Evolutionary conservation across 2,329 filamentous ascomycete species (phyloP), one percentile per base, ranked within the genome.

Genomic region (Colletotrichum musae): DNA sequence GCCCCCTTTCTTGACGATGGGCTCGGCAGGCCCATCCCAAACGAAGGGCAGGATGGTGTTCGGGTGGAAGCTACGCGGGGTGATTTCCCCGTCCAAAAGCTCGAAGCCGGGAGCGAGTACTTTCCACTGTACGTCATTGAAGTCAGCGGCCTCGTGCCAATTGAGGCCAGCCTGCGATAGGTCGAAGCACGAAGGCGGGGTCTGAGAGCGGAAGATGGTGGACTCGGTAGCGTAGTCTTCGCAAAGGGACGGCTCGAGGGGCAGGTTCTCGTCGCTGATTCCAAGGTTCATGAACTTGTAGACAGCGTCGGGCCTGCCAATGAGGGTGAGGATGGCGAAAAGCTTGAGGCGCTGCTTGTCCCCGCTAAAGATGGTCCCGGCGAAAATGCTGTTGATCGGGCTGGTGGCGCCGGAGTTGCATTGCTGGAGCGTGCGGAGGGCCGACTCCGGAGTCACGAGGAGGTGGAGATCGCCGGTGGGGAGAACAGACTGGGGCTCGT

Each of bases 41-140:
- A 64, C 6, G 26, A 57, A 57, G 5, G 60, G 60, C 1, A 64
- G 10, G 1, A 64, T 50, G 0, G 60, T 57, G 13, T 63, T 57
- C 7, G 9, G 28, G 1, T 56, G 60, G 13, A 50, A 63, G 6
- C 1, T 21, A 10, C 1, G 6, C 2, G 60, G 60, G 5, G 39
- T 18, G 5, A 15, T n/a, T 2, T 39, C 28, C 0, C 9, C n/a
- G 13, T 7, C 18, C 1, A 57, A 5, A 18, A 28, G 50, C 0
- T 56, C 43, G 0, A 64, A 36, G 1, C 28, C 3, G 0, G 60
- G 60, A 1, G 39, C 28, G 43, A 56, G 53, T 7, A 64, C 41
- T 43, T 26, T 64, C 60, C 60, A 64, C 28, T 64, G 60, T 6
- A 21, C 28, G 6, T 39, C 28, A 28, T 57, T 41, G 12, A 64